Base-by-base conservation (phyloP, 2,329 filamentous ascomycete species). In the Penicillium sp. region DNA sequence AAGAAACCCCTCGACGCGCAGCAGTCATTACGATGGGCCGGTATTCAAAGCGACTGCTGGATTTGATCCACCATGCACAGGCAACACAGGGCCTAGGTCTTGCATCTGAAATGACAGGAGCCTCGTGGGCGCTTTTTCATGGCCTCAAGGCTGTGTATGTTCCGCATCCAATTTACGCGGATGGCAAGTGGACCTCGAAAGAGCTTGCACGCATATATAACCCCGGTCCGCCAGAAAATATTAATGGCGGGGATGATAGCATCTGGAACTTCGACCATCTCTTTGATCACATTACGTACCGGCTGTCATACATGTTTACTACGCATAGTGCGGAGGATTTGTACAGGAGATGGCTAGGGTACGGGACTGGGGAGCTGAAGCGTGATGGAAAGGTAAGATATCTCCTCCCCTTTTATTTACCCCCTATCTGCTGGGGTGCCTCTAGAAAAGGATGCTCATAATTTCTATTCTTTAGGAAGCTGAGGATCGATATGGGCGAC, bases 81-180 rank as follows among this genome's bases (percentile, higher is more conserved):
- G 70, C 78, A 81, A 23, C 78, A 83, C 61, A 84, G 84, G 56
- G 88, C 86, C 69, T 85, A 78, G 69, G 91, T 87, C 86, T 91
- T 89, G 63, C 54, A 68, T 84, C 82, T 21, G 89, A 92, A 70
- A 92, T 92, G 89, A 91, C 87, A 73, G 88, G 88, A 1, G 81
- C 86, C 0, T 83, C 81, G 1, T 81, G 85, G 65, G 87, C 88
- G 0, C 75, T 92, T 4, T 88, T 91, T 60, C 88, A 90, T 64
- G 88, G 89, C 1, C 78, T 90, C 63, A 92, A 92, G 73, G 89
- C 87, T 18, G 86, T 90, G 0, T 90, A 87, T 61, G 79, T 78
- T 2, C 81, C 81, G 0, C 80, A 84, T 42, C 80, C 81, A 0
- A 79, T 83, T 12, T 83, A 80, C 63, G 77, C 83, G 26, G 81